Percentiles rank a stretch among this genome's conserved stretches.
phyloP scores from a whole-genome alignment of 164 flowering plant species.

The Vitis rupestris region DNA sequence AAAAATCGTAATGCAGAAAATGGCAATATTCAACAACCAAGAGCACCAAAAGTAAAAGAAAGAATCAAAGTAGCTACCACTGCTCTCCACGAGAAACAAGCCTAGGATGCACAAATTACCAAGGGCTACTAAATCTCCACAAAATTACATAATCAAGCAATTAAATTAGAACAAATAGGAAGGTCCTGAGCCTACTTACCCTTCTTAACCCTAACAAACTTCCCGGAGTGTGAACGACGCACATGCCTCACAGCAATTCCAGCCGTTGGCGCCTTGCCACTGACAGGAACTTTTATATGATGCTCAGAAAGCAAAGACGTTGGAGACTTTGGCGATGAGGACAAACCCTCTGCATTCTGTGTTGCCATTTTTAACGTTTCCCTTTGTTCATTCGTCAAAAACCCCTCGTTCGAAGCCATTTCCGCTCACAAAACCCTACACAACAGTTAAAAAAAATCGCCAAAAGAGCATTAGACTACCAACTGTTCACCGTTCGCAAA shows the following conservation, averaged over 20 bases:
- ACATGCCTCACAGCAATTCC: slow-evolving; percentile 71
- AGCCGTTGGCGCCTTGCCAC: slow-evolving; percentile 47
- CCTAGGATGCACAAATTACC: no score
- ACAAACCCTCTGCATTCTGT: slow-evolving; percentile 56
- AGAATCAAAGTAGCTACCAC: no score
- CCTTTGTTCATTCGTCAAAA: slow-evolving; percentile 88
- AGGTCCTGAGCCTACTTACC: slow-evolving; percentile 44
- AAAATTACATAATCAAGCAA: not conserved
- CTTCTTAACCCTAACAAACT: slow-evolving; percentile 74
- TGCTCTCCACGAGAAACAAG: no score
- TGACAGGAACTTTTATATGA: slow-evolving; percentile 54
- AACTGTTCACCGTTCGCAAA: no score
- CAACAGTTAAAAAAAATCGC: not conserved
- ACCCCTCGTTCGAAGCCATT: slow-evolving; percentile 85
- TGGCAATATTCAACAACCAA: no score
- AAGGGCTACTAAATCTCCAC: not conserved
- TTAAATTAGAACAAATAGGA: not conserved
- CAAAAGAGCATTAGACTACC: not conserved
- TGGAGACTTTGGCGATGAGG: slow-evolving; percentile 74
- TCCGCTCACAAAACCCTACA: slow-evolving; percentile 15
- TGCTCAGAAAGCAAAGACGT: slow-evolving; percentile 53
- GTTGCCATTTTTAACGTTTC: slow-evolving; percentile 65
- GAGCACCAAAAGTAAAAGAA: no score
- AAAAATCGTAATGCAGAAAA: no score
- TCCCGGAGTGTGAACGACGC: slow-evolving; percentile 85